phyloP scores from a whole-genome alignment of 306 rosid genomes.

The Hippophae tibetana region DNA sequence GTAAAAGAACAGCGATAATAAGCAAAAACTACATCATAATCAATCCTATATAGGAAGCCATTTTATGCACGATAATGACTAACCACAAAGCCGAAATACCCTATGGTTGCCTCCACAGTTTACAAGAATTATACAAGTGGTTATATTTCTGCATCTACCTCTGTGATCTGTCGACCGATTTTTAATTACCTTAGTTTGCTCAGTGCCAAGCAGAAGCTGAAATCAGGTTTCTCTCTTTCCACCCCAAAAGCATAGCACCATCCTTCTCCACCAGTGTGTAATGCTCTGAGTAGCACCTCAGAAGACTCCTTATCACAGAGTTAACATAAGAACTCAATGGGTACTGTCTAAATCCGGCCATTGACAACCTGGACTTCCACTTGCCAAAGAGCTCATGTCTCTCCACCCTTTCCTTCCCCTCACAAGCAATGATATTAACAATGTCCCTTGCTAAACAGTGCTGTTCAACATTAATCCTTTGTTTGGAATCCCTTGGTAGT shows the following conservation, averaged over 20 bases:
- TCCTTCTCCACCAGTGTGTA: conserved; percentile 69
- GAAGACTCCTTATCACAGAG: conserved; percentile 54
- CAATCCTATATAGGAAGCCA: too few species aligned
- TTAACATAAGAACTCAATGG: conserved; percentile 84
- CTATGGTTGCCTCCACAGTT: neutral
- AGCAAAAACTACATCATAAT: too few species aligned
- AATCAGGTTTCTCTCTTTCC: conserved; percentile 76
- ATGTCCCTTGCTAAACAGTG: conserved; percentile 85
- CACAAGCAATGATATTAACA: conserved; percentile 81
- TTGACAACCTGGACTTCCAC: conserved; percentile 84
- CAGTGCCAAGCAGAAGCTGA: conserved; percentile 93
- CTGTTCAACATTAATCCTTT: conserved; percentile 76
- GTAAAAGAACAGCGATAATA: too few species aligned
- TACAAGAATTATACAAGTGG: neutral
- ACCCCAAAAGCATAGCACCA: conserved; percentile 87
- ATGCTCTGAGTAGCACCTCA: conserved; percentile 68
- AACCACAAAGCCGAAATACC: neutral
- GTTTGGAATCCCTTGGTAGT: conserved; percentile 56
- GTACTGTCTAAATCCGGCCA: conserved; percentile 79
- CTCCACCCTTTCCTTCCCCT: conserved; percentile 81
- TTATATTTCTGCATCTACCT: conserved; percentile 16
- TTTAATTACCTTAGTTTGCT: conserved; percentile 12
- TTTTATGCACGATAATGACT: neutral
- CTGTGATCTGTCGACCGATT: conserved; percentile 14
- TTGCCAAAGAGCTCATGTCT: conserved; percentile 87